Conservation (phyloP, 2,329 filamentous ascomycete species). For the Aspergillus pseudonomiae region DNA sequence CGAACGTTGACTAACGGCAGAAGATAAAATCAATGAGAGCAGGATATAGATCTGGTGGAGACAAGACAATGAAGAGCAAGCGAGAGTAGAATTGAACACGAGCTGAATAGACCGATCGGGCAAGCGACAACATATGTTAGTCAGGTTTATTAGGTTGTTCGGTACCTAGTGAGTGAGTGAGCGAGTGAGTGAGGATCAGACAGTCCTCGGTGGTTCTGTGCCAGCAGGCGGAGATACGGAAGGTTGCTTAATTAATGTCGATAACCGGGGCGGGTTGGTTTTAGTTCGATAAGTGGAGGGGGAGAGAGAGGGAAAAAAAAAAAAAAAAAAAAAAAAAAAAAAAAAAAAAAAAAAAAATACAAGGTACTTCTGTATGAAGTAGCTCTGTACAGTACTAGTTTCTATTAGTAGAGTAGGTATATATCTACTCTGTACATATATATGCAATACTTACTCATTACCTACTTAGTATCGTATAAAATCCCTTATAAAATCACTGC, state of each 20-base stretch:
- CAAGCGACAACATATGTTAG: background rate
- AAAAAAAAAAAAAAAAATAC: too few relatives aligned
- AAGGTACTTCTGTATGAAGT: too few relatives aligned
- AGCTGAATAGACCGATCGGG: background rate
- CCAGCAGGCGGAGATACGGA: background rate
- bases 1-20: background rate
- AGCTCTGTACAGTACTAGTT: background rate
- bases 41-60: background rate
- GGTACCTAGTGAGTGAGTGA: background rate
- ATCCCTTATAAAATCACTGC: background rate
- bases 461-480: background rate
- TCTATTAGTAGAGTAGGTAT: background rate
- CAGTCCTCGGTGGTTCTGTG: background rate
- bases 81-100: background rate
- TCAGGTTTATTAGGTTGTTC: background rate
- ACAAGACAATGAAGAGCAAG: background rate
- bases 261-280: background rate
- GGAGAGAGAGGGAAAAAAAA: too few relatives aligned
- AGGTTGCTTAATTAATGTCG: background rate
- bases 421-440: background rate
- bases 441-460: background rate
- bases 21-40: background rate
- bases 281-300: background rate
- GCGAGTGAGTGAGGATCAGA: background rate
- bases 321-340: too few relatives aligned